These are phyloP conservation scores for Gossypium bickii DNA, from an alignment of 345 rosid species.

Conservation along the genomic window DNA sequence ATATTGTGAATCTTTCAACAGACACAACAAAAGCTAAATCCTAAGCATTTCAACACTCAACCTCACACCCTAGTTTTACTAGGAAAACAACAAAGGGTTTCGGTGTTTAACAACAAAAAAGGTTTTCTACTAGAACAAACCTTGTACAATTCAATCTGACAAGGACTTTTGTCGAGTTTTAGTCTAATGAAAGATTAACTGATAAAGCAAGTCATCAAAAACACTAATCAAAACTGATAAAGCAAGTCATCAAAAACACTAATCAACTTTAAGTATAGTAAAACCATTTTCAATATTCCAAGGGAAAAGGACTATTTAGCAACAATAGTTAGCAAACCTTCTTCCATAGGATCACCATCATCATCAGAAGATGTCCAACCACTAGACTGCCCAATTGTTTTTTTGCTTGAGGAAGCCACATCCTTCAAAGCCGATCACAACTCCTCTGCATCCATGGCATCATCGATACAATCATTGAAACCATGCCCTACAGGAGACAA, in stretches of 20 bases:
- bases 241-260: constrained; percentile 4
- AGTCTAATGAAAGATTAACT: neutral
- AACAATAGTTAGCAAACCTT: constrained; percentile 40
- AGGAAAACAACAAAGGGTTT: neutral
- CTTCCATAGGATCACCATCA: constrained; percentile 81
- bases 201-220: constrained; percentile 3
- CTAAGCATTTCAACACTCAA: neutral
- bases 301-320: neutral
- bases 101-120: neutral
- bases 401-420: constrained; percentile 68
- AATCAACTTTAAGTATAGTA: constrained; percentile 3
- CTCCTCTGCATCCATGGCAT: constrained; percentile 66
- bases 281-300: constrained; percentile 2
- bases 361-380: constrained; percentile 95
- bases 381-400: constrained; percentile 29
- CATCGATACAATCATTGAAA: constrained; percentile 54
- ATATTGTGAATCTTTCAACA: neutral
- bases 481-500: constrained; percentile 51
- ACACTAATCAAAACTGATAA: constrained; percentile 8
- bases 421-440: constrained; percentile 56
- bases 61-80: neutral
- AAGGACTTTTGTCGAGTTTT: neutral
- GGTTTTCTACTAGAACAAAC: neutral
- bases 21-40: neutral
- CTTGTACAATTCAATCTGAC: neutral